Percentiles rank a stretch among this genome's conserved stretches.
Conservation (phyloP, 306 rosid species). For the Glycine soja region DNA sequence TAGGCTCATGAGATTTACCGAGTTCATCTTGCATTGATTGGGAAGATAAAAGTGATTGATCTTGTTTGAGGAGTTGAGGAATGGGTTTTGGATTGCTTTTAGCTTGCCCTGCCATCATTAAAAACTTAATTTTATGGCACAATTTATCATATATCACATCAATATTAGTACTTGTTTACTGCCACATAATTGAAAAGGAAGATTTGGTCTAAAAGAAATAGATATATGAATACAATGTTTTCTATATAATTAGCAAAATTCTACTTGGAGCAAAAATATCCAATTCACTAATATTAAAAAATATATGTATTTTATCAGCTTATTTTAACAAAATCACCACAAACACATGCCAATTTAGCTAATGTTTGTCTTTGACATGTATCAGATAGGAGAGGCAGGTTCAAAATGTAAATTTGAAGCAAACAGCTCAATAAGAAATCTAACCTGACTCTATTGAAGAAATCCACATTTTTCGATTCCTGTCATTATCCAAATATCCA, state of each 20-base stretch:
- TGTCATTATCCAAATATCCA: constrained; percentile 56
- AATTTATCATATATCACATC: constrained; percentile 35
- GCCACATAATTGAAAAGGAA: background rate
- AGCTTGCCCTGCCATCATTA: constrained; percentile 64
- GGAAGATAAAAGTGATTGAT: constrained; percentile 55
- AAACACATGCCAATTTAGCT: background rate
- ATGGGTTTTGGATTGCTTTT: constrained; percentile 54
- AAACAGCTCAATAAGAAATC: constrained; percentile 38
- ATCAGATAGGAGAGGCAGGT: background rate
- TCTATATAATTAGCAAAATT: constrained; percentile 27
- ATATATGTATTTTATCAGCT: background rate
- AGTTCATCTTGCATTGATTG: constrained; percentile 59
- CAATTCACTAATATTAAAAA: constrained; percentile 18
- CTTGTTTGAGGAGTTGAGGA: constrained; percentile 62
- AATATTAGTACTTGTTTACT: constrained; percentile 13
- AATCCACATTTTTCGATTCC: constrained; percentile 63
- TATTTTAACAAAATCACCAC: background rate
- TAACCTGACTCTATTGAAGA: constrained; percentile 78
- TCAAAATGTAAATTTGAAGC: constrained; percentile 29
- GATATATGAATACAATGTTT: constrained; percentile 7
- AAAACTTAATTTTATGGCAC: constrained; percentile 12
- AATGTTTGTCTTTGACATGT: background rate
- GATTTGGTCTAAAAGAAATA: background rate
- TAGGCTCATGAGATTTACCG: constrained; percentile 53
- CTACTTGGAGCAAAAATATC: background rate